Evolutionary conservation across 768 basidiomycete genomes (phyloP).

Genomic region (Podaxis sp.): DNA sequence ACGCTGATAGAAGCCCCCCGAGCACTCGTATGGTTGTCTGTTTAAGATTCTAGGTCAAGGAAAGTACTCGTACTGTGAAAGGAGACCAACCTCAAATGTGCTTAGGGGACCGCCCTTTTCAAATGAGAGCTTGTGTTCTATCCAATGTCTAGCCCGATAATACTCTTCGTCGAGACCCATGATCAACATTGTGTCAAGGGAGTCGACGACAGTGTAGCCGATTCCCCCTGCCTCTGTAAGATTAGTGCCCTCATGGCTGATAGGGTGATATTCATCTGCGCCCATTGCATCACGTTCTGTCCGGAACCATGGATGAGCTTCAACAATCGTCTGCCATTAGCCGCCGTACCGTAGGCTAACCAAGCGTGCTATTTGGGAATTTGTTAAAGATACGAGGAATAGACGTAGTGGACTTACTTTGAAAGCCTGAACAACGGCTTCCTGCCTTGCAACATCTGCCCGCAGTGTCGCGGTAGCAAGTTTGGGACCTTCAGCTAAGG

Average conservation of each 20-base stretch:
- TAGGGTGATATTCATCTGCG: slow-evolving; percentile 88
- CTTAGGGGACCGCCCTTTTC: slow-evolving; percentile 79
- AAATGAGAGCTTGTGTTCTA: slow-evolving; percentile 65
- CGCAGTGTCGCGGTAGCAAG: slow-evolving; percentile 22
- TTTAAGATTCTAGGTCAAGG: not conserved
- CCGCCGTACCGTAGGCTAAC: slow-evolving; percentile 70
- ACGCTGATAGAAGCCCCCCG: slow-evolving; percentile 86
- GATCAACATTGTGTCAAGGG: slow-evolving; percentile 83
- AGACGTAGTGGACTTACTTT: slow-evolving; percentile 45
- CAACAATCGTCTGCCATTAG: not conserved
- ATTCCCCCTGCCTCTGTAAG: slow-evolving; percentile 78
- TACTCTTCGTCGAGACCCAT: slow-evolving; percentile 86
- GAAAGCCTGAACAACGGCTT: slow-evolving; percentile 79
- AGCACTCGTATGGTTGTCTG: slow-evolving; percentile 92
- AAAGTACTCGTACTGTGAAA: not conserved
- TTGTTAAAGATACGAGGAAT: not conserved
- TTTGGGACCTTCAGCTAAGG: slow-evolving; percentile 18
- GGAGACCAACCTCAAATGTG: slow-evolving; percentile 79
- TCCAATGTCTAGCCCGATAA: slow-evolving; percentile 74
- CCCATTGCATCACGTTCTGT: slow-evolving; percentile 90
- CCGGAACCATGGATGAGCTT: not conserved
- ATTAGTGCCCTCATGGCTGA: slow-evolving; percentile 73
- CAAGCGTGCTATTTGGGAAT: slow-evolving; percentile 67
- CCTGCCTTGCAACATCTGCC: slow-evolving; percentile 62
- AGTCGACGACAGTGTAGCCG: slow-evolving; percentile 87